Base-by-base conservation (phyloP, 1,284 basidiomycete species). In the Ganoderma lucidum region DNA sequence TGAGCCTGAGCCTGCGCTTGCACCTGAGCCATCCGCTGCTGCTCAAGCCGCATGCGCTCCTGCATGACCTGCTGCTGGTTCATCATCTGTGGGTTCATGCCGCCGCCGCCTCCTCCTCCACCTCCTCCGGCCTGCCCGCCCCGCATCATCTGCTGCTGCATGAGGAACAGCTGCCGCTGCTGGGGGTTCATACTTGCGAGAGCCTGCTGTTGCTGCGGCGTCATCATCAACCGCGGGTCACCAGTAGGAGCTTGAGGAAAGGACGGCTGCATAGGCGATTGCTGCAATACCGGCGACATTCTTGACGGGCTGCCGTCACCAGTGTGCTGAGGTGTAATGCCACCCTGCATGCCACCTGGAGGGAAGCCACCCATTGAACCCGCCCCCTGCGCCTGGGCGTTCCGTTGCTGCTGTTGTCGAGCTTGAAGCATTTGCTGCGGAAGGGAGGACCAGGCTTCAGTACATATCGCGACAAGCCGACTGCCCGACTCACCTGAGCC, bases 401-500 rank as follows among this genome's bases (percentile, higher is more conserved):
- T 67, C 30, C 67, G 67, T n/a, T 70, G 70, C 19, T 69, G 69
- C 53, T 51, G 48, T 14, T 74, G 75, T 19, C 70, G 69, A 28
- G 56, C 56, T 4, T 59, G 59, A 12, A 61, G 37, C 59, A 61
- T 61, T 42, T 61, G 59, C 59, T 61, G 41, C 15, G 12, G 6
- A 12, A 17, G 10, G 23, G 17, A 0, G 5, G 23, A 42, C 19
- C 19, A n/a, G n/a, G 9, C 37, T 12, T 5, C 3, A 14, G 1
- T 5, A 28, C 10, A 28, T 23, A 51, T 28, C 23, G 9, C 39
- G 39, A 42, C 15, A n/a, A 15, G 28, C 37, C 2, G 15, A 12
- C 12, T 8, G 59, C n/a, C 60, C 51, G 10, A 80, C 82, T 65
- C 73, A 91, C 89, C 81, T 88, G 87, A 30, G 87, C 77, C 68